Conservation (phyloP, 2,329 filamentous ascomycete genomes). For the Sporothrix sp. region DNA sequence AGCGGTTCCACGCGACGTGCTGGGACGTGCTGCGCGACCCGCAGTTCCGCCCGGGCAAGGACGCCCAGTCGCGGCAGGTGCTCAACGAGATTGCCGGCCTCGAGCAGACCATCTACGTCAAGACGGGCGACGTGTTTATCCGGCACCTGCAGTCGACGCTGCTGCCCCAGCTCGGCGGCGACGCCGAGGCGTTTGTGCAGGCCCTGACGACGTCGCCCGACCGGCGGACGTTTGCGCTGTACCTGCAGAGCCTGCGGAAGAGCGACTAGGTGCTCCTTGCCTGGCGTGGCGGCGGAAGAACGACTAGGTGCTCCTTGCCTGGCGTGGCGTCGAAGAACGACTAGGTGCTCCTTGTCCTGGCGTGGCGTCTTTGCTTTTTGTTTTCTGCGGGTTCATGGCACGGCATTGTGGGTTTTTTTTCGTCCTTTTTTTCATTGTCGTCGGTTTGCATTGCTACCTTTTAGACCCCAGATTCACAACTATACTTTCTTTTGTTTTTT, state of each 20-base stretch:
- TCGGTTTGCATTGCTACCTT: too few species aligned
- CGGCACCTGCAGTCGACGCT: conserved; percentile 54
- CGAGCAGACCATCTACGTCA: conserved; percentile 82
- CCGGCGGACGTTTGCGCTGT: conserved; percentile 53
- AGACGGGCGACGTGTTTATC: conserved; percentile 76
- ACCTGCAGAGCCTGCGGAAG: conserved; percentile 50
- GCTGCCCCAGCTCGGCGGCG: conserved; percentile 51
- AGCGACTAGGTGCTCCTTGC: too few species aligned
- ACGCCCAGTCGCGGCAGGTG: conserved; percentile 82
- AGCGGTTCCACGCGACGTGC: conserved; percentile 76
- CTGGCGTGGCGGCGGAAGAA: too few species aligned
- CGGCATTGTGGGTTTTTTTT: too few species aligned
- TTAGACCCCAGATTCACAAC: too few species aligned
- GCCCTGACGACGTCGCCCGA: conserved; percentile 49
- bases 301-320: too few species aligned
- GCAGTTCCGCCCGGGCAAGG: conserved; percentile 65
- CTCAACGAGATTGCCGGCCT: conserved; percentile 78
- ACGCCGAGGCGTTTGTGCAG: conserved; percentile 50
- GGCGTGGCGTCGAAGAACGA: too few species aligned
- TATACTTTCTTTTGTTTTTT: too few species aligned
- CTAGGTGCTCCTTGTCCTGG: too few species aligned
- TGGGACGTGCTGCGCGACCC: conserved; percentile 80
- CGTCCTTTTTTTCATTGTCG: too few species aligned
- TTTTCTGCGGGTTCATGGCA: too few species aligned
- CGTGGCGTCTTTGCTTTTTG: too few species aligned